These are phyloP conservation scores for Parietichytrium sp. DNA, from an alignment of 108 stramenopile genomes.

Conservation along the genomic window DNA sequence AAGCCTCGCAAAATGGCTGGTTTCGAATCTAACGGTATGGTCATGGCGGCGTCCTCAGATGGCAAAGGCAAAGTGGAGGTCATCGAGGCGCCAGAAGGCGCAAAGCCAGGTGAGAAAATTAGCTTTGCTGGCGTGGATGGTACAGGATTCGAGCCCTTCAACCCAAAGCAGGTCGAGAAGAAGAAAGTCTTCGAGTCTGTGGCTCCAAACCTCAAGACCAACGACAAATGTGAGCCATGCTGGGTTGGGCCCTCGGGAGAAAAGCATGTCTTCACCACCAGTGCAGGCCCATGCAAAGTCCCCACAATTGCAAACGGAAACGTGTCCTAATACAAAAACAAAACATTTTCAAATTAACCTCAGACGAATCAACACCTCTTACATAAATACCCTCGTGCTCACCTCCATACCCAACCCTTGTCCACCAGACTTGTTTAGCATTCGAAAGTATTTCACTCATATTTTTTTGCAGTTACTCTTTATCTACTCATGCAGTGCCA, in stretches of 20 bases:
- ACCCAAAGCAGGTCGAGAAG: constrained; percentile 85
- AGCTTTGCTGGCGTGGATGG: constrained; percentile 82
- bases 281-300: not conserved
- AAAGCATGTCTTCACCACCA: constrained; percentile 9
- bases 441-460: no score
- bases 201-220: constrained; percentile 79
- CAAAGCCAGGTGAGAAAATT: constrained; percentile 83
- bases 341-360: no score
- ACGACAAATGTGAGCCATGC: constrained; percentile 69
- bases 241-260: constrained; percentile 7
- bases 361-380: no score
- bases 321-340: constrained; percentile 28
- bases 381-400: no score
- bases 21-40: constrained; percentile 95
- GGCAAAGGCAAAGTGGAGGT: constrained; percentile 81
- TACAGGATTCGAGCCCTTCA: constrained; percentile 68
- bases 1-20: constrained; percentile 93
- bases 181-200: constrained; percentile 90
- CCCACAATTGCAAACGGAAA: constrained; percentile 5
- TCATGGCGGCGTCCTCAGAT: constrained; percentile 79
- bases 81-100: constrained; percentile 85
- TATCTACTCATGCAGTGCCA: no score
- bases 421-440: no score
- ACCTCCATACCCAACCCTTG: no score
- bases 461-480: no score